Evolutionary conservation across 2,329 filamentous ascomycete species (phyloP).

Genomic region (Beauveria medogensis): DNA sequence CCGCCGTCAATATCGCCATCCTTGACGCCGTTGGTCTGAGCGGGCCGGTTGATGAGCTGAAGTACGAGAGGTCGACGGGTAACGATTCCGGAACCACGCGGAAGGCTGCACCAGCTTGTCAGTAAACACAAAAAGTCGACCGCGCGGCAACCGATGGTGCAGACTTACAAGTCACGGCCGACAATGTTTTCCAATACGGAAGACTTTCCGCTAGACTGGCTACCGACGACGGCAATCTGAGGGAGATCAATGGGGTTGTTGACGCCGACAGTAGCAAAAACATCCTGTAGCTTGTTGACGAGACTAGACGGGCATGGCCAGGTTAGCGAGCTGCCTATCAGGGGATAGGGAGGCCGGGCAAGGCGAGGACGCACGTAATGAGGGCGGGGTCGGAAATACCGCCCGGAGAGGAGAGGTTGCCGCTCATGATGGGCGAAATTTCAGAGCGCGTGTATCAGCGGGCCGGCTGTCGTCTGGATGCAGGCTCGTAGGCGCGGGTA

Average conservation of each 20-base stretch:
- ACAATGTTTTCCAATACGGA: slow-evolving; percentile 99
- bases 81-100: slow-evolving; percentile 94
- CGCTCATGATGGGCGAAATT: slow-evolving; percentile 22
- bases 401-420: slow-evolving; percentile 36
- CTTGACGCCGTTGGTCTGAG: slow-evolving; percentile 66
- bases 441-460: neutral
- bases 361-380: slow-evolving; percentile 44
- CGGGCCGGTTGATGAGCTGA: slow-evolving; percentile 88
- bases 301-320: slow-evolving; percentile 41
- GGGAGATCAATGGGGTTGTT: slow-evolving; percentile 99
- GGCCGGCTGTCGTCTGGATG: slow-evolving; percentile 2
- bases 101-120: slow-evolving; percentile 53
- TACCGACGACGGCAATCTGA: slow-evolving; percentile 96
- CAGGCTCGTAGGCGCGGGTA: neutral
- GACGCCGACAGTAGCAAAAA: slow-evolving; percentile 95
- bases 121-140: slow-evolving; percentile 12
- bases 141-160: slow-evolving; percentile 9
- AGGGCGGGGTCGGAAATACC: slow-evolving; percentile 60
- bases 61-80: slow-evolving; percentile 92
- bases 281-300: slow-evolving; percentile 99
- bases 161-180: slow-evolving; percentile 88
- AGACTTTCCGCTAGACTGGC: slow-evolving; percentile 98
- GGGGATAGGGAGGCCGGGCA: slow-evolving; percentile 9
- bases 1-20: slow-evolving; percentile 56
- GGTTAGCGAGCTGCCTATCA: slow-evolving; percentile 7